Base-by-base conservation (phyloP, 805 yeast species). In the Metschnikowia henanensis region DNA sequence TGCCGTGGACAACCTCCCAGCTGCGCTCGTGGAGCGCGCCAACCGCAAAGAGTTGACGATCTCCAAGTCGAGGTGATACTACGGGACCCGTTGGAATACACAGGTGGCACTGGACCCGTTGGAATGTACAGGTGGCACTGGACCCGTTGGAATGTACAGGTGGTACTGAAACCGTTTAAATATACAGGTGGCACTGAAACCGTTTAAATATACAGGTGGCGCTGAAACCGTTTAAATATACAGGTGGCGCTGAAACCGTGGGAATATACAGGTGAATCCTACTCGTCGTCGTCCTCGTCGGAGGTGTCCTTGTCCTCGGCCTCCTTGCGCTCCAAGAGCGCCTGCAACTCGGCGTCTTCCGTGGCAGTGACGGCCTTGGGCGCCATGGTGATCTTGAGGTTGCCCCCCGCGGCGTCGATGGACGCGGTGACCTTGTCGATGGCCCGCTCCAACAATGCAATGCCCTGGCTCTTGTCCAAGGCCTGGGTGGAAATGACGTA, bases 341-440 rank as follows among this genome's bases (percentile, higher is more conserved):
- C 96, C 70, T 90, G 96, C 62, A 94, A 80, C 72, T 91, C 97
- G 48, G 97, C 98, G 67, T 94, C 99, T 66, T 94, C 99, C 48
- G 94, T 87, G 49, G 96, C 98, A 45, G 97, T 90, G 55, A 94
- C 98, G 33, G 98, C 97, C 81, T 91, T 92, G 62, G 99, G 98
- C 58, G 95, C 92, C 97, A 92, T 92, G 42, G 95, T 90, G 52
- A 92, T 85, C 55, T 87, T 88, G 66, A 96, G 85, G 46, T 81
- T 79, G 62, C 99, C 99, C 41, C 89, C 96, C 43, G 80, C 76
- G 17, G 76, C 73, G 48, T 77, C 77, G 59, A 94, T 90, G 38
- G 82, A 75, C 57, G 78, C 80, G 47, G 79, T 76, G 51, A 94
- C 86, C 56, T 77, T 81, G 53, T 78, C 85, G 53, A 94, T 88